Base-by-base conservation (phyloP, 2,329 filamentous ascomycete species). In the Colletotrichum sublineola region DNA sequence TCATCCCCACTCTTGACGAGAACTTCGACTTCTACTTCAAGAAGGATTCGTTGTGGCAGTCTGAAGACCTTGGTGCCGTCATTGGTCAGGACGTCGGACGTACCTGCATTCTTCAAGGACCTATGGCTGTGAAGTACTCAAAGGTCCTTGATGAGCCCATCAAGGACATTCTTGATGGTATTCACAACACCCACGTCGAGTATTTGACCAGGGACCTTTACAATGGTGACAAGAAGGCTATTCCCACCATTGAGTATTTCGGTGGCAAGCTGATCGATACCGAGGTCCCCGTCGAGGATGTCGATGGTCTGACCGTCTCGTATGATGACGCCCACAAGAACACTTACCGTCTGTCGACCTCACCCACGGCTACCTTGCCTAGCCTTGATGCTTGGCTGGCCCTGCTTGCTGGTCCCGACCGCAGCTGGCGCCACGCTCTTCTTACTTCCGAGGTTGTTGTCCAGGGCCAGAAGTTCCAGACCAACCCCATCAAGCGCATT, bases 1-100 rank as follows among this genome's bases (percentile, higher is more conserved):
- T 99, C 80, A 95, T 99, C 40, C 96, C 96, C 6, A 88, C 93
- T n/a, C 88, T 99, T 31, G 96, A 99, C 78, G 95, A 97, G 75
- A 97, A 96, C 81, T 99, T 99, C 76, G 96, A 99, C 81, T 97
- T 97, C 85, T 99, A 94, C 87, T 99, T 99, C 92, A 99, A 99
- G 91, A 99, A 99, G 87, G 96, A 99, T 82, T 99, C 96, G 1
- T 89, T 99, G 9, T 99, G 96, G 96, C 96, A 99, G 84, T 98
- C 96, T 1, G 96, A 99, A 84, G 96, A 99, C 79, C 88, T 99
- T 14, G 96, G 97, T 79, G 96, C 96, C 66, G 95, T 99, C 70
- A 95, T 98, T 73, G 96, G 89, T 77, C 96, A 98, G 83, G 97
- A 99, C 80, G 96, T 99, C 71, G 95, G 94, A 75, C 91, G 97